Base-by-base conservation (phyloP, 1,284 basidiomycete species). In the Cystobasidiaceae sp. region DNA sequence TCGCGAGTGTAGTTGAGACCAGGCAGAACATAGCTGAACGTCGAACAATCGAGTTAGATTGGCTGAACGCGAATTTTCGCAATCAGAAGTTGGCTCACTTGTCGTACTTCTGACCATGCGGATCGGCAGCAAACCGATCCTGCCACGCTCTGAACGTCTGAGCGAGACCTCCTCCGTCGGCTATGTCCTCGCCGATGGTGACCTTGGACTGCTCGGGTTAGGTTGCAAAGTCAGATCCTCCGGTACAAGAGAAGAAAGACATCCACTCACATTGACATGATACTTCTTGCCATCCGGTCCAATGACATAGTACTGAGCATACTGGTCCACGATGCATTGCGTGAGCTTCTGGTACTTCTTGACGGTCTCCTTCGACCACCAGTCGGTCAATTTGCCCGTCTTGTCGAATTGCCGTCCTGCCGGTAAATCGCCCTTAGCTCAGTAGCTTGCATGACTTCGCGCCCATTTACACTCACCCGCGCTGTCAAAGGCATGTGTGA, bases 261-360 rank as follows among this genome's bases (percentile, higher is more conserved):
- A 52, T 28, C 46, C 19, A 63, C 49, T 64, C 17, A 11, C 54
- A 58, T 62, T 55, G 48, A 75, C 79, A 33, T 69, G 63, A 54
- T 69, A 64, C 46, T 66, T 28, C 27, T 67, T 62, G 28, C 73
- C 73, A 32, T 72, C 60, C 1, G 68, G 57, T 1, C 69, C 73
- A 11, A 51, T 3, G 48, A 74, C 46, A 19, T 57, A 65, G 61
- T 72, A 74, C 39, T 75, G 80, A 55, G 86, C 89, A 78, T 89
- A 98, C 77, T 97, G 94, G 58, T 87, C 82, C 25, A 90, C 84
- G 62, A 98, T 86, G 75, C 94, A 98, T 61, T 88, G 83, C 71
- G 91, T 88, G 55, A 88, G 86, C 70, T 84, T 80, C 60, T 90
- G 81, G 80, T 96, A 98, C 3, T 86, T 87, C 67, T 84, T 81